These are phyloP conservation scores for Mycena galopus DNA, from an alignment of 768 basidiomycete genomes.

Conservation along the genomic window DNA sequence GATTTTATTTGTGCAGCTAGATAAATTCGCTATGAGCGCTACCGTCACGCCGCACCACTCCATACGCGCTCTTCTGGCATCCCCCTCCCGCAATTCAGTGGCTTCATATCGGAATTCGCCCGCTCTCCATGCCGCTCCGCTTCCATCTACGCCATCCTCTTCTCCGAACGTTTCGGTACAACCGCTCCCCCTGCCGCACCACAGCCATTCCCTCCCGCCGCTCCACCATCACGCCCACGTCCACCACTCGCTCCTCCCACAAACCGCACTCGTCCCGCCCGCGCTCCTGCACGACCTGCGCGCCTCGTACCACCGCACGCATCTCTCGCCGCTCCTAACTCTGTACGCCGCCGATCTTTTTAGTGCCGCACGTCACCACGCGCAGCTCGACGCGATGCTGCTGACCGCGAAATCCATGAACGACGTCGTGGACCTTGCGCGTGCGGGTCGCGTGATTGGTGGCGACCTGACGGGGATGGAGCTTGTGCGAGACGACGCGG, in stretches of 20 bases:
- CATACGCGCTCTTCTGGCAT: conserved; percentile 45
- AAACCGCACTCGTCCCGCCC: conserved; percentile 43
- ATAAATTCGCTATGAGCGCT: conserved; percentile 84
- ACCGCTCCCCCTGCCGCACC: conserved; percentile 49
- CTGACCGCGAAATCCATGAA: conserved; percentile 70
- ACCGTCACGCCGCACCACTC: conserved; percentile 65
- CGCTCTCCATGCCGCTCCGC: conserved; percentile 42
- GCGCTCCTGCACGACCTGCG: conserved; percentile 47
- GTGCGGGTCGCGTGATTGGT: conserved; percentile 76
- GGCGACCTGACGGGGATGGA: conserved; percentile 72
- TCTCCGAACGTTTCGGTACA: conserved; percentile 37
- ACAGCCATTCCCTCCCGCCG: conserved; percentile 39
- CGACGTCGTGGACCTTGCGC: conserved; percentile 76
- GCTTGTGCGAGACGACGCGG: conserved; percentile 52
- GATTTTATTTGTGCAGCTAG: conserved; percentile 61
- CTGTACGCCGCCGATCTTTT: conserved; percentile 83
- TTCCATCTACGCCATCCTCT: conserved; percentile 36
- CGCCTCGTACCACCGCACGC: conserved; percentile 50
- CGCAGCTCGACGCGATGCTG: conserved; percentile 75
- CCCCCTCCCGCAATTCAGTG: conserved; percentile 37
- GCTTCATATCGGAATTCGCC: conserved; percentile 39
- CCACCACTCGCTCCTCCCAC: conserved; percentile 41
- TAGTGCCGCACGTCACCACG: conserved; percentile 79
- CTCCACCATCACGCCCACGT: conserved; percentile 44
- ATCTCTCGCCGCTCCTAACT: conserved; percentile 64